phyloP scores from a whole-genome alignment of 495 filamentous ascomycete species.

The Penicillium bovifimosum region DNA sequence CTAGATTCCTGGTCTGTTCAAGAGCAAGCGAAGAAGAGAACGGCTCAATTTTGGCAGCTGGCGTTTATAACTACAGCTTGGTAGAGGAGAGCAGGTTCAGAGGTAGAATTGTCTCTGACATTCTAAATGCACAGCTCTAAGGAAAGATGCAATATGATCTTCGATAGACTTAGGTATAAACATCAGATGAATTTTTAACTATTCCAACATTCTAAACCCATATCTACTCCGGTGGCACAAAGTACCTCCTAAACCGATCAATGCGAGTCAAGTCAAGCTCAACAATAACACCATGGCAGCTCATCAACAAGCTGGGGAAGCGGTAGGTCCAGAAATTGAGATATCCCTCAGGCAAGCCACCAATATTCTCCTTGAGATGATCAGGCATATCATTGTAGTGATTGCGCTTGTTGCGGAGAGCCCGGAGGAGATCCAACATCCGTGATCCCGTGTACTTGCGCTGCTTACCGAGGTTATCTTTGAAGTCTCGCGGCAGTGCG shows the following conservation, averaged over 20 bases:
- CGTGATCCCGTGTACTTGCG: constrained; percentile 83
- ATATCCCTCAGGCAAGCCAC: constrained; percentile 77
- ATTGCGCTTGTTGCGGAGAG: constrained; percentile 90
- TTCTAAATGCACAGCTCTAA: background rate
- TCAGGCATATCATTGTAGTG: constrained; percentile 91
- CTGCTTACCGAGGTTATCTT: constrained; percentile 86
- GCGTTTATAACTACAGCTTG: too few species aligned
- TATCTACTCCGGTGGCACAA: constrained; percentile 30
- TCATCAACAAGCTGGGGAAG: constrained; percentile 80
- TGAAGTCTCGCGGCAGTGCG: constrained; percentile 68
- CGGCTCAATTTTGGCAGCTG: too few species aligned
- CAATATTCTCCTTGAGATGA: constrained; percentile 69
- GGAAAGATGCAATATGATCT: too few species aligned
- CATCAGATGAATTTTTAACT: too few species aligned
- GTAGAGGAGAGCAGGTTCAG: too few species aligned
- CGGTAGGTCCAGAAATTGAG: constrained; percentile 75
- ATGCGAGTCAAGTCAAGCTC: constrained; percentile 57
- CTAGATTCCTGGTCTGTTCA: too few species aligned
- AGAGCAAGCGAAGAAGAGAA: too few species aligned
- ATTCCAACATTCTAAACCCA: too few species aligned
- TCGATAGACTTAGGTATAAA: too few species aligned
- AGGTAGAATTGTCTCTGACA: too few species aligned
- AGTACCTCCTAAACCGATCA: constrained; percentile 77
- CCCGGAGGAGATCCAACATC: constrained; percentile 81
- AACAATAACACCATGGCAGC: constrained; percentile 68